Evolutionary conservation across 441 rosid species (phyloP).

Genomic region (Pelargonium citronellum): DNA sequence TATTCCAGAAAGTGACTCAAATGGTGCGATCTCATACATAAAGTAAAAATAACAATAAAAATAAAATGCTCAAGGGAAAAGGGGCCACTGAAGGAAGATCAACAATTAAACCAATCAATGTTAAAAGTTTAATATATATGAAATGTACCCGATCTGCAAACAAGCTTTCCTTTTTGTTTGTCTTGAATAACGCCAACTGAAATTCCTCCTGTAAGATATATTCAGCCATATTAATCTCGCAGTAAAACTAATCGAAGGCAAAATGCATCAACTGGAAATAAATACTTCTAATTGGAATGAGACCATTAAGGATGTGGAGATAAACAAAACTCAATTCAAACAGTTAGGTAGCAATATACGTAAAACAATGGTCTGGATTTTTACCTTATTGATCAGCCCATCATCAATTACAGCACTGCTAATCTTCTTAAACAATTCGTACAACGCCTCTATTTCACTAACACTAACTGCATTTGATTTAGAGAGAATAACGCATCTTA

Average conservation of each 20-base stretch:
- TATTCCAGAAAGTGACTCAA: neutral
- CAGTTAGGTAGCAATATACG: neutral
- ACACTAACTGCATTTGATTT: conserved; percentile 69
- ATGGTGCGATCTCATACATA: neutral
- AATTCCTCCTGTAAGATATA: conserved; percentile 68
- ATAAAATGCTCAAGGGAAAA: neutral
- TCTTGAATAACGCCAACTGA: conserved; percentile 88
- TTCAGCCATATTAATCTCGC: too few species aligned
- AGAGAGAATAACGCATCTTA: neutral
- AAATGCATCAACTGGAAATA: too few species aligned
- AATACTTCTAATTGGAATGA: too few species aligned
- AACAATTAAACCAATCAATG: neutral
- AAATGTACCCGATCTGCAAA: conserved; percentile 82
- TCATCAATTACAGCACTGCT: conserved; percentile 98
- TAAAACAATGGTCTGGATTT: neutral
- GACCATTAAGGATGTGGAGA: neutral
- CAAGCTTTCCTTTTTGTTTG: conserved; percentile 89
- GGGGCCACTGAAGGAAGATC: neutral
- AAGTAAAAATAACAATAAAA: neutral
- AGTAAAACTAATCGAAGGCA: neutral
- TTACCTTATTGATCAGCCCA: conserved; percentile 87
- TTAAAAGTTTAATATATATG: neutral
- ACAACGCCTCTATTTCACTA: conserved; percentile 94
- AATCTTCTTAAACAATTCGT: conserved; percentile 95
- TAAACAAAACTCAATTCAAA: neutral